Evolutionary conservation across 352 stramenopile genomes (phyloP).

Genomic region (Pythium oligandrum): DNA sequence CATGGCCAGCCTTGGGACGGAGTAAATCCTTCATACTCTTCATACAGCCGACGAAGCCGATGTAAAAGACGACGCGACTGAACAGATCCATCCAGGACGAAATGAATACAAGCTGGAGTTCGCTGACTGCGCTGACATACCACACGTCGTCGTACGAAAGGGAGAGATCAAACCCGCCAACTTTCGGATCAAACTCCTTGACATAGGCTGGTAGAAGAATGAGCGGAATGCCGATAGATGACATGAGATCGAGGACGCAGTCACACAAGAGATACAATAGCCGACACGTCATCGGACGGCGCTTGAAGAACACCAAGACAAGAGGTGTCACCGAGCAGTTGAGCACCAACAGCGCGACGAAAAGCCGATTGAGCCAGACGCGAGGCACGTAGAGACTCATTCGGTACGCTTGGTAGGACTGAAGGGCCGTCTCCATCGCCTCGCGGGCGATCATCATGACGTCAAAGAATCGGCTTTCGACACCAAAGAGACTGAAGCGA

Average conservation of each 20-base stretch:
- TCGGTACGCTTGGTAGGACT: slow-evolving; percentile 18
- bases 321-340: slow-evolving; percentile 17
- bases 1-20: not conserved
- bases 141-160: slow-evolving; percentile 24
- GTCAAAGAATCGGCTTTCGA: slow-evolving; percentile 20
- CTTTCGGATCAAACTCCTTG: slow-evolving; percentile 2
- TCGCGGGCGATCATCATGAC: slow-evolving; percentile 10
- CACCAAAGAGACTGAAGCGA: slow-evolving; percentile 13
- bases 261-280: slow-evolving; percentile 15
- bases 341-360: slow-evolving; percentile 8
- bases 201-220: slow-evolving; percentile 9
- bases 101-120: slow-evolving; percentile 26
- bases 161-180: not conserved
- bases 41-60: slow-evolving; percentile 26
- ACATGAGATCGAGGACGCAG: slow-evolving; percentile 15
- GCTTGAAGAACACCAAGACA: not conserved
- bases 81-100: slow-evolving; percentile 27
- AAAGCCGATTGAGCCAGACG: slow-evolving; percentile 9
- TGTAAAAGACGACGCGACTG: slow-evolving; percentile 30
- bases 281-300: slow-evolving; percentile 5
- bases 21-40: slow-evolving; percentile 29
- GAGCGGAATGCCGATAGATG: slow-evolving; percentile 13
- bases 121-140: slow-evolving; percentile 21
- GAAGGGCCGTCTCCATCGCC: slow-evolving; percentile 9
- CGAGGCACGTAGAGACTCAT: slow-evolving; percentile 14